Percentiles rank a stretch among this genome's conserved stretches.
These are phyloP conservation scores for Chrysosporium keratinophilum DNA, from an alignment of 2,329 filamentous ascomycete genomes.

Conservation along the genomic window DNA sequence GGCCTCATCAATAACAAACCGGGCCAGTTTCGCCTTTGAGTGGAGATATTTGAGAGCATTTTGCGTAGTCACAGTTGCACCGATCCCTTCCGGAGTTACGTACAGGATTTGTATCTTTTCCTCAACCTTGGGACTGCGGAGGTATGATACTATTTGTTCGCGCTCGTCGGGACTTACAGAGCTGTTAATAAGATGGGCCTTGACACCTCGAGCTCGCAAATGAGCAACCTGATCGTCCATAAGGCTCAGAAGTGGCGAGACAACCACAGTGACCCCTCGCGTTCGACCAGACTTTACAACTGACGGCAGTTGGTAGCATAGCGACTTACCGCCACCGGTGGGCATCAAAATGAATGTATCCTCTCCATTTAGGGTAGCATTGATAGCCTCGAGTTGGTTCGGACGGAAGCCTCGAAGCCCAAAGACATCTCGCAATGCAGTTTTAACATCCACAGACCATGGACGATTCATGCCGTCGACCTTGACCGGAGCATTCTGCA, in stretches of 20 bases:
- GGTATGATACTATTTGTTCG: conserved; percentile 52
- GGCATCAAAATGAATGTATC: conserved; percentile 97
- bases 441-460: conserved; percentile 80
- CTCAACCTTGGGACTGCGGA: conserved; percentile 57
- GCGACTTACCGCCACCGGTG: conserved; percentile 89
- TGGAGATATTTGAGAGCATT: conserved; percentile 59
- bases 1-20: conserved; percentile 96
- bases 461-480: conserved; percentile 35
- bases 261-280: conserved; percentile 75
- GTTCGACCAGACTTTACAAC: conserved; percentile 73
- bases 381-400: conserved; percentile 92
- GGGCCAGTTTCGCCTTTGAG: conserved; percentile 60
- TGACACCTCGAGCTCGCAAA: conserved; percentile 61
- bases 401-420: conserved; percentile 75
- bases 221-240: conserved; percentile 97
- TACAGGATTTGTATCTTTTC: conserved; percentile 78
- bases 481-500: not conserved
- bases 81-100: conserved; percentile 94
- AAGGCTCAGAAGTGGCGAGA: conserved; percentile 87
- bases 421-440: conserved; percentile 71
- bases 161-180: conserved; percentile 57
- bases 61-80: conserved; percentile 62
- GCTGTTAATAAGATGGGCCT: conserved; percentile 72
- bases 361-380: conserved; percentile 74
- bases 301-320: conserved; percentile 92